Base-by-base conservation (phyloP, 163 green algal genomes). In the Prototheca stagnorum region DNA sequence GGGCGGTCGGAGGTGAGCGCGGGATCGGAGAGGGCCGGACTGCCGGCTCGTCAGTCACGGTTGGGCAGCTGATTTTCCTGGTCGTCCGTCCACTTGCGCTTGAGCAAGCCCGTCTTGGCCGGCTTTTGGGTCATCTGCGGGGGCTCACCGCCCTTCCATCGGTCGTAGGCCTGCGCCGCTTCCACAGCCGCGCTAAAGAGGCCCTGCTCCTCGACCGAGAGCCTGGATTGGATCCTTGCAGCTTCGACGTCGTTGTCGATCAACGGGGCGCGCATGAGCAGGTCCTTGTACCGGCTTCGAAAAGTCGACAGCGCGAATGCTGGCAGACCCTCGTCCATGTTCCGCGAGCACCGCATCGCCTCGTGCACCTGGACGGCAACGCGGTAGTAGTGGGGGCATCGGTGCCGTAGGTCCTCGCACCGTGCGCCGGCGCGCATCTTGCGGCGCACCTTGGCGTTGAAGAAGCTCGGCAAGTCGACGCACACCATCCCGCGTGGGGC, bases 311-410 rank as follows among this genome's bases (percentile, higher is more conserved):
- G 35, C 26, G 70, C 51, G 29, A 77, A 77, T 17, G 42, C 6
- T 0, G 59, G 59, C 22, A 79, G 61, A 8, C 34, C 43, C 4
- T 64, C 53, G 21, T 62, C 49, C 12, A 39, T 36, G 3, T 39
- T 53, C 15, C 49, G 19, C 29, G 34, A 43, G 21, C 37, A 36
- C 23, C 48, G 35, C 61, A 70, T 70, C 33, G 49, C 37, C 6
- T 28, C 26, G 35, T 66, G 49, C 29, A 79, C 41, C 39, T 26
- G n/a, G 1, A 33, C 19, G 1, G 59, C 70, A 0, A 74, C 70
- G 8, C 48, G 53, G 53, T 72, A 79, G 56, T 74, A 79, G 52
- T 71, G 58, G 4, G 60, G 58, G 57, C 63, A 69, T 40, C 66
- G 59, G 31, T 56, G 35, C 4, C 47, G 39, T 22, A 79, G 49